A percentile compares a stretch with the other conserved stretches of the same genome.
Conservation (phyloP, 768 basidiomycete species). For the Hydnum rufescens region DNA sequence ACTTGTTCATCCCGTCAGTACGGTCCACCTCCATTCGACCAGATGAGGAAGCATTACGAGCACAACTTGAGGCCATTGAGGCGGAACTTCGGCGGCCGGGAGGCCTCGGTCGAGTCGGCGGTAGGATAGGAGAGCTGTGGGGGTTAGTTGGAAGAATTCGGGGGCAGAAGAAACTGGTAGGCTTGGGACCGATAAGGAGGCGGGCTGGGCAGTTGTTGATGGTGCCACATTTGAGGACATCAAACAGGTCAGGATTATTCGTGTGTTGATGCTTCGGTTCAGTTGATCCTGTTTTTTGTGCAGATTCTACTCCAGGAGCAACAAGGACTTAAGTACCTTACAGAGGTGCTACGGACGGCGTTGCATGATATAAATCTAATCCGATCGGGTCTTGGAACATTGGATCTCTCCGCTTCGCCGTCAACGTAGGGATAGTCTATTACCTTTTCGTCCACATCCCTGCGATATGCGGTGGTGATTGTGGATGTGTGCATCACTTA, state of each 20-base stretch:
- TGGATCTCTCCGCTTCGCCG: no score
- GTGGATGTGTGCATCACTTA: no score
- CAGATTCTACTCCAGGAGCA: constrained; percentile 66
- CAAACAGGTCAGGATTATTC: constrained; percentile 32
- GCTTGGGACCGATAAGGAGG: constrained; percentile 21
- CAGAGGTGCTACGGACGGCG: constrained; percentile 46
- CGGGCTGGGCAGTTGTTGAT: constrained; percentile 60
- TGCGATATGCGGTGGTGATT: no score
- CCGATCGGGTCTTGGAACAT: constrained; percentile 4
- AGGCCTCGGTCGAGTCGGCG: constrained; percentile 30
- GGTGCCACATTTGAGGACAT: constrained; percentile 66
- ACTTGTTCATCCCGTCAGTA: constrained; percentile 57
- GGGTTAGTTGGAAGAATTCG: constrained; percentile 57
- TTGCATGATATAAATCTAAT: constrained; percentile 49
- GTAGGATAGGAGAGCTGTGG: constrained; percentile 72
- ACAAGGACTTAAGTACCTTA: constrained; percentile 59
- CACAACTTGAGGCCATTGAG: constrained; percentile 50
- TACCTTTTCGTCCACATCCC: no score
- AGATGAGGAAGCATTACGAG: constrained; percentile 61
- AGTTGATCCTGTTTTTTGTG: background rate
- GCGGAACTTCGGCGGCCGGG: constrained; percentile 41
- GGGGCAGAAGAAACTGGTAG: constrained; percentile 28
- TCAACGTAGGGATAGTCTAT: no score
- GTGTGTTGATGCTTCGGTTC: background rate
- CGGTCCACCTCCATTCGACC: constrained; percentile 55